A percentile compares a stretch with the other conserved stretches of the same genome.
These are phyloP conservation scores for Metrosideros polymorpha DNA, from an alignment of 441 rosid species.

Conservation along the genomic window DNA sequence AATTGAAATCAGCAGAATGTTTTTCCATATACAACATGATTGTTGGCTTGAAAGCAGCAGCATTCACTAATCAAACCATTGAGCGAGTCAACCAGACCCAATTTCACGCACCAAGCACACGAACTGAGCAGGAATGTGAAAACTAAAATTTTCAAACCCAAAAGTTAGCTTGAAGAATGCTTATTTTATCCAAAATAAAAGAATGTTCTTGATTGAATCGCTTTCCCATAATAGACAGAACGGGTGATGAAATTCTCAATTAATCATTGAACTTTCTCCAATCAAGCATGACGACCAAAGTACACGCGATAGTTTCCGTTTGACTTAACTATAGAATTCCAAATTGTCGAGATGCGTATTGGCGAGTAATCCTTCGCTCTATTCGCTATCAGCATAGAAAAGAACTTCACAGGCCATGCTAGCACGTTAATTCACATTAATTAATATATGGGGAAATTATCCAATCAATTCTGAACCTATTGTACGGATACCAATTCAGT, in stretches of 20 bases:
- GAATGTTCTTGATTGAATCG: neutral
- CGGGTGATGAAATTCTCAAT: neutral
- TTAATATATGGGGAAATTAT: too few relatives aligned
- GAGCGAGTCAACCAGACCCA: too few relatives aligned
- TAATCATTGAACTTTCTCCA: neutral
- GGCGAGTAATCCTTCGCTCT: rapidly evolving
- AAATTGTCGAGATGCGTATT: neutral
- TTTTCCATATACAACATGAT: too few relatives aligned
- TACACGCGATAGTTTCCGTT: neutral
- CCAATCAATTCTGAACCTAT: neutral
- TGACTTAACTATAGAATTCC: neutral
- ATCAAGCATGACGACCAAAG: neutral
- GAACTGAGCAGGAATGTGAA: neutral
- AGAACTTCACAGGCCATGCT: too few relatives aligned
- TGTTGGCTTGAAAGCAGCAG: too few relatives aligned
- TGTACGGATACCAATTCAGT: rapidly evolving
- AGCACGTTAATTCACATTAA: too few relatives aligned
- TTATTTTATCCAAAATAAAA: neutral
- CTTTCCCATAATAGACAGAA: neutral
- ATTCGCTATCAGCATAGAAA: too few relatives aligned
- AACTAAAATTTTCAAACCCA: neutral
- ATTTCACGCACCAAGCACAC: too few relatives aligned
- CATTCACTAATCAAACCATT: too few relatives aligned
- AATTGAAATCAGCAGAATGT: neutral
- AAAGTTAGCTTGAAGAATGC: neutral